phyloP scores from a whole-genome alignment of 2,329 filamentous ascomycete genomes.

The Epichloe gansuensis region DNA sequence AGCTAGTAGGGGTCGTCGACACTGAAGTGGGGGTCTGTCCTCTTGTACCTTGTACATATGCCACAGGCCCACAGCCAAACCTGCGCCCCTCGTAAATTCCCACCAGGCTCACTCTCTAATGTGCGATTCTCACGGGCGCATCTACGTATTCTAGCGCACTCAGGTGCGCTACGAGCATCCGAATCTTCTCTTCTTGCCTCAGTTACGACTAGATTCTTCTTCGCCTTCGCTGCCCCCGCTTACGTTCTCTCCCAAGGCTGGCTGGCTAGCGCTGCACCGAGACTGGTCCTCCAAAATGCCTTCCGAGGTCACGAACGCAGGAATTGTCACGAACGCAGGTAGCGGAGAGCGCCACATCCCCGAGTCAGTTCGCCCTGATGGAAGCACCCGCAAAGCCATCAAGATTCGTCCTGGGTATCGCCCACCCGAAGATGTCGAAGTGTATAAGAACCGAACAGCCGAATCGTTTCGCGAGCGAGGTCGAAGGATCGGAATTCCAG shows the following conservation, averaged over 20 bases:
- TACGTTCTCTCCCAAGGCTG: neutral
- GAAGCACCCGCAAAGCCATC: conserved; percentile 86
- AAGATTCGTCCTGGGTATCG: conserved; percentile 86
- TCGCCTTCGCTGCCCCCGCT: no score
- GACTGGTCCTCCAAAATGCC: conserved; percentile 25
- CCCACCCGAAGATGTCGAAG: conserved; percentile 87
- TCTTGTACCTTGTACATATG: neutral
- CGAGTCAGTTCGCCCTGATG: conserved; percentile 73
- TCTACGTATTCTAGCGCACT: neutral
- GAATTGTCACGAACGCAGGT: conserved; percentile 62
- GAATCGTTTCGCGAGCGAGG: conserved; percentile 71
- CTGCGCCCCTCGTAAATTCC: neutral
- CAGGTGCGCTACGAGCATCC: neutral
- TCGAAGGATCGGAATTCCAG: conserved; percentile 51
- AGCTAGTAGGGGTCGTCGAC: no score
- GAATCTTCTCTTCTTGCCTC: neutral
- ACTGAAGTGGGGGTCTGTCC: neutral
- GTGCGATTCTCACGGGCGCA: neutral
- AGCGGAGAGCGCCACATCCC: conserved; percentile 84
- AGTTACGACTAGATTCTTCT: neutral
- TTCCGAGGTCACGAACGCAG: conserved; percentile 44
- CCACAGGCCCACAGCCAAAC: neutral
- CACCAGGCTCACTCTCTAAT: neutral
- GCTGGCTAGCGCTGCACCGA: neutral
- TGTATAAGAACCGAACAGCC: conserved; percentile 88